Base-by-base conservation (phyloP, 2,329 filamentous ascomycete genomes). In the Arthrocladium fulminans region DNA sequence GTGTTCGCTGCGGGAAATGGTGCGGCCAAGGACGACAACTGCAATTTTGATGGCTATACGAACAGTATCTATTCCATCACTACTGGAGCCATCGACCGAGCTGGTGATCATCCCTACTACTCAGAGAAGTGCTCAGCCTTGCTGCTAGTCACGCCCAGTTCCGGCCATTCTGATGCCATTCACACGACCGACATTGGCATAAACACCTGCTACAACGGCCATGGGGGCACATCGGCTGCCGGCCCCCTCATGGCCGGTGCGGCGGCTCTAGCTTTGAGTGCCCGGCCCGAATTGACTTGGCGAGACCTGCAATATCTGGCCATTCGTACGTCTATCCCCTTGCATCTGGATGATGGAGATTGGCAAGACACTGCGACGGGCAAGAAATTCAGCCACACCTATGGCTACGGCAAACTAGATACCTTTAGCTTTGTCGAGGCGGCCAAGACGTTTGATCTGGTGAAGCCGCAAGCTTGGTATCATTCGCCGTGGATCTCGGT, bases 21-120 rank as follows among this genome's bases (percentile, higher is more conserved):
- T 50, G 94, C 90, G 8, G 73, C 75, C 2, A 80, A 73, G 55
- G 89, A 86, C 40, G 92, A 98, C 65, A 97, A 98, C 68, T 98
- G 92, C 76, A 98, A 98, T 65, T 98, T 98, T 64, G 92, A 98
- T 63, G 92, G 92, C 32, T 98, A 98, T 68, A 98, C 92, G 51
- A 98, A 98, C 72, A 96, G 89, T 63, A 98, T 98, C 59, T 98
- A 97, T 74, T 96, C 88, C 65, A 92, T 98, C 59, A 95, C 89
- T 0, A 88, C 98, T 15, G 92, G 92, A 30, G 90, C 90, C 27
- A 84, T 98, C 53, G 89, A 96, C 64, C 77, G 87, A 51, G 81
- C 84, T 57, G 89, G 90, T 32, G 68, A 78, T n/a, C 90, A 97
- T 62, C 89, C 92, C 0, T 92, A 90, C 65, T 98, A 98, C 67